phyloP scores from a whole-genome alignment of 768 basidiomycete species.

The Tulasnella sp. region DNA sequence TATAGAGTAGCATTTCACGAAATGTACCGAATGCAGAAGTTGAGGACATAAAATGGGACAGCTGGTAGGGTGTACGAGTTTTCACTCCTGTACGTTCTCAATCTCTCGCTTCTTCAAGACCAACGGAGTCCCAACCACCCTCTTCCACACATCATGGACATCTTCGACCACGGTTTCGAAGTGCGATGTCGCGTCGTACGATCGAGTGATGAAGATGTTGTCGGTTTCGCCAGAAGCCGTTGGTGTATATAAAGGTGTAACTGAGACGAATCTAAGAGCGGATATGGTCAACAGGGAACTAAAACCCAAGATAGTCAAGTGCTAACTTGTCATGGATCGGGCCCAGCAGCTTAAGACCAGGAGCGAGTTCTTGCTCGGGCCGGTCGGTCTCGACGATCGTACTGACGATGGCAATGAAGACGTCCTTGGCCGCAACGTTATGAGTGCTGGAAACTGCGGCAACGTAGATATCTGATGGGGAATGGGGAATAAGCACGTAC shows the following conservation, averaged over 20 bases:
- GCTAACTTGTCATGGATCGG: constrained; percentile 87
- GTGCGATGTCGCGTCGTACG: constrained; percentile 97
- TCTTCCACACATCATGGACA: constrained; percentile 91
- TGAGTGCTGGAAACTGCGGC: constrained; percentile 95
- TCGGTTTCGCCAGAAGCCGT: constrained; percentile 71
- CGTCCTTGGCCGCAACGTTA: constrained; percentile 91
- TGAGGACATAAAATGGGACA: neutral
- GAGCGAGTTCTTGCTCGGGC: constrained; percentile 86
- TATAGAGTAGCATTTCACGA: too few relatives aligned
- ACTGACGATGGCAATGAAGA: constrained; percentile 95
- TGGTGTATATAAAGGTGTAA: constrained; percentile 81
- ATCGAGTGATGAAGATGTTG: constrained; percentile 94
- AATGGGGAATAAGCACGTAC: neutral
- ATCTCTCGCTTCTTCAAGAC: constrained; percentile 79
- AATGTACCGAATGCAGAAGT: too few relatives aligned
- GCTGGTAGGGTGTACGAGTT: neutral
- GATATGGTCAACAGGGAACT: neutral
- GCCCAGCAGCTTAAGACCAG: constrained; percentile 85
- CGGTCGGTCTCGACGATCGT: constrained; percentile 92
- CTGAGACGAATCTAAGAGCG: constrained; percentile 67
- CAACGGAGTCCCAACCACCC: constrained; percentile 54
- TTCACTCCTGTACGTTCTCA: constrained; percentile 7
- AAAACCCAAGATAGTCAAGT: neutral
- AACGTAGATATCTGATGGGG: constrained; percentile 85
- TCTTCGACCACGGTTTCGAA: constrained; percentile 99